Percentiles rank a stretch among this genome's conserved stretches.
Conservation (phyloP, 1,139 yeast species). For the Zygosaccharomyces sapae region DNA sequence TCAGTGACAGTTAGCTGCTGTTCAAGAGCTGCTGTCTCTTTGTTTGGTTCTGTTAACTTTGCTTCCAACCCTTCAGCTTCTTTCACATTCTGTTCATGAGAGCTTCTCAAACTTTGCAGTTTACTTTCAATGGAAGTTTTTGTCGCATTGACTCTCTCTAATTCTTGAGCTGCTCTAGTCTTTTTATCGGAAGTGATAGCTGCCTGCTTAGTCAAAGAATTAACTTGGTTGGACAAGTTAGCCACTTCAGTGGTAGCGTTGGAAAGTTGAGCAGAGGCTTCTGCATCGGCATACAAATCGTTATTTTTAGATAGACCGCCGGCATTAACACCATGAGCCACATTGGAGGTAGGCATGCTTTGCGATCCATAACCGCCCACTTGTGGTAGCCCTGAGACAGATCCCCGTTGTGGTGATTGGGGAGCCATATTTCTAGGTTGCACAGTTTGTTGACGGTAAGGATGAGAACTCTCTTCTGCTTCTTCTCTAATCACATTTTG, state of each 20-base stretch:
- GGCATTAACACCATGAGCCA: slow-evolving; percentile 16
- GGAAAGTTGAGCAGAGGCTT: slow-evolving; percentile 63
- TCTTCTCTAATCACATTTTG: slow-evolving; percentile 13
- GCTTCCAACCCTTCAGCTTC: slow-evolving; percentile 70
- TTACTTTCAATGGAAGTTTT: slow-evolving; percentile 71
- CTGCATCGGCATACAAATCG: slow-evolving; percentile 56
- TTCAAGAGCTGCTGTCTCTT: slow-evolving; percentile 68
- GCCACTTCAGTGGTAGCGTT: slow-evolving; percentile 84
- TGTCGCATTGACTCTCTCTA: slow-evolving; percentile 54
- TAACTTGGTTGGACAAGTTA: slow-evolving; percentile 78
- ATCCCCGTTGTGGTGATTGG: slow-evolving; percentile 21
- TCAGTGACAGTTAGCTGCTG: slow-evolving; percentile 77
- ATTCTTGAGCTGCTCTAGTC: slow-evolving; percentile 70
- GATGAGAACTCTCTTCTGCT: slow-evolving; percentile 12
- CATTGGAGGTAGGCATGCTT: slow-evolving; percentile 16
- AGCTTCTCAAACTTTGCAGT: slow-evolving; percentile 58
- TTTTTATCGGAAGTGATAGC: slow-evolving; percentile 66
- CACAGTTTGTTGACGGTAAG: slow-evolving; percentile 9
- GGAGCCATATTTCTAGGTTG: slow-evolving; percentile 9
- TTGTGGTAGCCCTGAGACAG: slow-evolving; percentile 26
- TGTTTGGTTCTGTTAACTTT: slow-evolving; percentile 52
- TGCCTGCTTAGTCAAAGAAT: slow-evolving; percentile 73
- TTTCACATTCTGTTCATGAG: slow-evolving; percentile 74
- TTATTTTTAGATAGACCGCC: slow-evolving; percentile 32
- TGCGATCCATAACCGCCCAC: slow-evolving; percentile 33